Conservation (phyloP, 768 basidiomycete species). For the Hericium alpestre region DNA sequence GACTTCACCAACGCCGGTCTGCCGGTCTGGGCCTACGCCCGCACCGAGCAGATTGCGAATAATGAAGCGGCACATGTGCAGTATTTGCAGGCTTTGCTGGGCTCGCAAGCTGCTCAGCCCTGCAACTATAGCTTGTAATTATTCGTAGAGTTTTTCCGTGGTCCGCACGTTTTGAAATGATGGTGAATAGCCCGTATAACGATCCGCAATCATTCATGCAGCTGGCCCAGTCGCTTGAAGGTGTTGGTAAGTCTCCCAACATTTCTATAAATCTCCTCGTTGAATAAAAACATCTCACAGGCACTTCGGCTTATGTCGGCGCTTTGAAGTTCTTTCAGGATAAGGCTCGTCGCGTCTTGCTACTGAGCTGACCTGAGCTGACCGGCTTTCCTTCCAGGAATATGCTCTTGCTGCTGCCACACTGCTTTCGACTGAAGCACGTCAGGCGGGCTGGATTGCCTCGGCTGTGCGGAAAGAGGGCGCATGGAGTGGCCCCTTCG, state of each 20-base stretch:
- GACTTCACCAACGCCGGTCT: slow-evolving; percentile 42
- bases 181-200: slow-evolving; percentile 30
- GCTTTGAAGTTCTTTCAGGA: slow-evolving; percentile 31
- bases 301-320: slow-evolving; percentile 50
- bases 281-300: neutral
- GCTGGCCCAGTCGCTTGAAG: slow-evolving; percentile 38
- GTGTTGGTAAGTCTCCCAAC: slow-evolving; percentile 27
- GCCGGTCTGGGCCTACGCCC: slow-evolving; percentile 35
- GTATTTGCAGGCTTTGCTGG: slow-evolving; percentile 36
- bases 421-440: slow-evolving; percentile 43
- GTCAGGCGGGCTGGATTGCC: slow-evolving; percentile 53
- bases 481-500: slow-evolving; percentile 51
- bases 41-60: slow-evolving; percentile 39
- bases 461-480: slow-evolving; percentile 36
- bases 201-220: slow-evolving; percentile 26
- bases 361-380: slow-evolving; percentile 7
- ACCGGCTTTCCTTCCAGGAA: slow-evolving; percentile 1
- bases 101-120: slow-evolving; percentile 32
- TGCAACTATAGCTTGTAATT: slow-evolving; percentile 57
- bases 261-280: neutral
- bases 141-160: neutral
- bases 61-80: slow-evolving; percentile 50
- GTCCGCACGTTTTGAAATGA: slow-evolving; percentile 16
- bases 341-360: slow-evolving; percentile 14
- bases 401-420: slow-evolving; percentile 31